Evolutionary conservation across 495 filamentous ascomycete species (phyloP).

Genomic region (Xylaria palmicola): DNA sequence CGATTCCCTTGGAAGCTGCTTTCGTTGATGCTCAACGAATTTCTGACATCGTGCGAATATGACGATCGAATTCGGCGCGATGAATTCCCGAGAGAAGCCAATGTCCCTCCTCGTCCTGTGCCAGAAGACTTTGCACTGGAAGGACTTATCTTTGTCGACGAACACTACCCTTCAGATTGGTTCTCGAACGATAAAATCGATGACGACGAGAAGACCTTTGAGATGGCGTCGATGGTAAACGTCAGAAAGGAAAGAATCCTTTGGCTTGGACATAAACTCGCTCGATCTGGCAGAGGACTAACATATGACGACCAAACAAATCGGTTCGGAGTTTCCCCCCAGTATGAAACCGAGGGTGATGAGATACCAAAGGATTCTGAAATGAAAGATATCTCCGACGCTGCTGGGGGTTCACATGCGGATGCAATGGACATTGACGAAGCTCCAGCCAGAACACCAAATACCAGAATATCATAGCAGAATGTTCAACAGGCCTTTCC

Average conservation of each 20-base stretch:
- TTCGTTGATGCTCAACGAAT: constrained; percentile 63
- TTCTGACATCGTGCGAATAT: constrained; percentile 45
- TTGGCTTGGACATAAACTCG: constrained; percentile 65
- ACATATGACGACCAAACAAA: constrained; percentile 31
- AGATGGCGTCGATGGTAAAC: constrained; percentile 63
- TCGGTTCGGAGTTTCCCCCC: constrained; percentile 31
- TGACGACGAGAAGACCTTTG: constrained; percentile 74
- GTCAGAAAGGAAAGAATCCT: constrained; percentile 70
- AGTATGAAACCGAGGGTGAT: constrained; percentile 25
- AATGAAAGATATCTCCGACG: constrained; percentile 22
- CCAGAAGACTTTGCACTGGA: constrained; percentile 83
- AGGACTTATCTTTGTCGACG: constrained; percentile 69
- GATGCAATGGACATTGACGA: constrained; percentile 31
- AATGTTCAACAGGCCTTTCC: not conserved
- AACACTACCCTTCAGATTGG: constrained; percentile 68
- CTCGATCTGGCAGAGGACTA: constrained; percentile 38
- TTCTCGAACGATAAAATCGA: constrained; percentile 69
- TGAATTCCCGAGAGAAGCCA: constrained; percentile 53
- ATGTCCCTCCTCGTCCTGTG: constrained; percentile 58
- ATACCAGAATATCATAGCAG: constrained; percentile 18
- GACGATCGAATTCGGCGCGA: constrained; percentile 46
- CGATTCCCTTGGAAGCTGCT: constrained; percentile 67
- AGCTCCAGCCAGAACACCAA: constrained; percentile 14
- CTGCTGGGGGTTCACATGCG: constrained; percentile 6
- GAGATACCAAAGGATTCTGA: constrained; percentile 19